phyloP scores from a whole-genome alignment of 164 flowering plant species.

The Tetracentron sinense region DNA sequence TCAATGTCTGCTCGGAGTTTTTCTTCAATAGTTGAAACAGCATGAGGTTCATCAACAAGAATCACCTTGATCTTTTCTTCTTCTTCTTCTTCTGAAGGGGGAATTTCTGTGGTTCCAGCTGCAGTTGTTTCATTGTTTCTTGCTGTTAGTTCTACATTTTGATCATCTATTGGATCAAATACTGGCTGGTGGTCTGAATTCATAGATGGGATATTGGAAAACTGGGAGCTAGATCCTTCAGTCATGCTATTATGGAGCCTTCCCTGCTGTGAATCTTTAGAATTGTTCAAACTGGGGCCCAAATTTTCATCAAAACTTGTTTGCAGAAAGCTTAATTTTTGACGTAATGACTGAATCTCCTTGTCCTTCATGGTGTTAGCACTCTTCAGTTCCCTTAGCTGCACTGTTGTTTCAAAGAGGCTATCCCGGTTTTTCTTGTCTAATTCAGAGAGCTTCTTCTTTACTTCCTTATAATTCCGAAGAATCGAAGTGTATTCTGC shows the following conservation, averaged over 20 bases:
- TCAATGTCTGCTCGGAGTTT: constrained; percentile 57
- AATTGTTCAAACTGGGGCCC: not conserved
- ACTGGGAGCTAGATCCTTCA: constrained; percentile 3
- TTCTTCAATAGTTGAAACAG: constrained; percentile 36
- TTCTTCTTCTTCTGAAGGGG: constrained; percentile 12
- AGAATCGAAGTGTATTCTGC: constrained; percentile 60
- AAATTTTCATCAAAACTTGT: constrained; percentile 3
- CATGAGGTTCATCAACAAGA: constrained; percentile 12
- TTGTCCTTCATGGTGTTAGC: constrained; percentile 46
- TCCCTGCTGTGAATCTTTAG: not conserved
- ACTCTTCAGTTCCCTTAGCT: constrained; percentile 48
- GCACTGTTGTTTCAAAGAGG: constrained; percentile 37
- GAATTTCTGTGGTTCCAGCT: not conserved
- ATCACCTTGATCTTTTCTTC: constrained; percentile 11
- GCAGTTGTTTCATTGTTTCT: constrained; percentile 8
- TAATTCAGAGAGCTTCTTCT: constrained; percentile 46
- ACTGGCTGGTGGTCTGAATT: constrained; percentile 8
- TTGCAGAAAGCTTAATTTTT: constrained; percentile 25
- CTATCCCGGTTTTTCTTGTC: constrained; percentile 55
- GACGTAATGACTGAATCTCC: constrained; percentile 43
- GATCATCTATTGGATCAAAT: constrained; percentile 3
- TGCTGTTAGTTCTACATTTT: constrained; percentile 3
- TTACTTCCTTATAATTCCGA: constrained; percentile 48
- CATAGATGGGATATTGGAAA: constrained; percentile 12
- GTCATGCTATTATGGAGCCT: not conserved